Percentiles rank a stretch among this genome's conserved stretches.
These are phyloP conservation scores for Pyricularia sp. DNA, from an alignment of 2,329 filamentous ascomycete species.

Conservation along the genomic window DNA sequence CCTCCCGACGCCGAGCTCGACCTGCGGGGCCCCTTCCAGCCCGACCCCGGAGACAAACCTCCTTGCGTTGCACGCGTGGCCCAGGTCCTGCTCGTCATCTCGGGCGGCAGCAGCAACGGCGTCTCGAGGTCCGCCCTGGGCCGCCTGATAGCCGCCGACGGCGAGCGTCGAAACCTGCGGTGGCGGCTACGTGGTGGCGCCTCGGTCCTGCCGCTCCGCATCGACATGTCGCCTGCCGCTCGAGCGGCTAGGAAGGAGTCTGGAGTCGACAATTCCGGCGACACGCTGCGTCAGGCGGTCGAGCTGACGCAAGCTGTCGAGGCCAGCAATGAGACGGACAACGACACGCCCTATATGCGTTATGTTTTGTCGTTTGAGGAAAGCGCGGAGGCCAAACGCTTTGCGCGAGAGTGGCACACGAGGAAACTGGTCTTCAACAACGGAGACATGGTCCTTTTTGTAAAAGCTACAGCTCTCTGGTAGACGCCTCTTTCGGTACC, in stretches of 20 bases:
- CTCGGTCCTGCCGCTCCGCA: slow-evolving; percentile 13
- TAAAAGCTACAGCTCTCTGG: slow-evolving; percentile 20
- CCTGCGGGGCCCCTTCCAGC: slow-evolving; percentile 8
- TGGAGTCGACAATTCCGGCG: slow-evolving; percentile 1
- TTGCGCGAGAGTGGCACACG: slow-evolving; percentile 34
- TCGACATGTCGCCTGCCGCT: background rate
- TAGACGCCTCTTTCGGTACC: slow-evolving; percentile 4
- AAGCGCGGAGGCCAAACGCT: slow-evolving; percentile 41
- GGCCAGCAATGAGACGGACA: slow-evolving; percentile 7
- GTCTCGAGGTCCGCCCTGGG: slow-evolving; percentile 19
- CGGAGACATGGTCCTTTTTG: slow-evolving; percentile 4
- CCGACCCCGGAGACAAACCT: slow-evolving; percentile 12
- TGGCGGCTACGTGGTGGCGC: slow-evolving; percentile 22
- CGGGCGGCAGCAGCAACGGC: slow-evolving; percentile 19
- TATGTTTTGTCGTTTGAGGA: slow-evolving; percentile 48
- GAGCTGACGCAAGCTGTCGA: background rate
- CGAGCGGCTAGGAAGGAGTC: background rate
- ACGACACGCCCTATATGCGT: slow-evolving; percentile 25
- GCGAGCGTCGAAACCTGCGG: slow-evolving; percentile 26
- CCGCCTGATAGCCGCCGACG: slow-evolving; percentile 31
- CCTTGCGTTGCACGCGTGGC: slow-evolving; percentile 15
- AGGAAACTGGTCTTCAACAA: slow-evolving; percentile 21
- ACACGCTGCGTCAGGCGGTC: background rate
- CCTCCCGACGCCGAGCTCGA: slow-evolving; percentile 24
- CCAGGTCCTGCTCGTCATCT: slow-evolving; percentile 26